A percentile compares a stretch with the other conserved stretches of the same genome.
Evolutionary conservation across 2,329 filamentous ascomycete species (phyloP).

Genomic region (Paramyrothecium roridum): DNA sequence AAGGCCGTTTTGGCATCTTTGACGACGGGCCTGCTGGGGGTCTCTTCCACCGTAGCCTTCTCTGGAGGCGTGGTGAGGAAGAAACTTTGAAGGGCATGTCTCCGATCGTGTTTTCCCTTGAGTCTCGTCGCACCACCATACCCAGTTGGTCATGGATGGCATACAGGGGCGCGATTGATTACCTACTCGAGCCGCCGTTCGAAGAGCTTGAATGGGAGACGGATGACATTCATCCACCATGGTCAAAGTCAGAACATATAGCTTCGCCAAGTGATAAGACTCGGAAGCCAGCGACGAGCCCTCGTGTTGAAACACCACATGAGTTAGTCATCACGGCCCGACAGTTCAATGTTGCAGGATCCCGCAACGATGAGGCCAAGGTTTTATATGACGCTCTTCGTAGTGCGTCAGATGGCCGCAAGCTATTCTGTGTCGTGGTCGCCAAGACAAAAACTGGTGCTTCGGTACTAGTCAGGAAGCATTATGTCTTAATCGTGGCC

Average conservation of each 20-base stretch:
- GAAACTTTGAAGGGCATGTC: not conserved
- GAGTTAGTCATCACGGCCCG: too few species aligned
- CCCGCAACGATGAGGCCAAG: too few species aligned
- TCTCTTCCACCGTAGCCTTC: not conserved
- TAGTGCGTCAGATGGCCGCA: too few species aligned
- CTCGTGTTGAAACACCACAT: too few species aligned
- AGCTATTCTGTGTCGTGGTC: too few species aligned
- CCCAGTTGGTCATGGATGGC: constrained; percentile 1
- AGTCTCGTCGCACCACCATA: not conserved
- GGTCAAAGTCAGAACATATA: not conserved
- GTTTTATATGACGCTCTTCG: too few species aligned
- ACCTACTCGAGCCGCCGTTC: not conserved
- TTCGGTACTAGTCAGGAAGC: too few species aligned
- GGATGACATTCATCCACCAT: not conserved
- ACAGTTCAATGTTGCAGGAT: too few species aligned
- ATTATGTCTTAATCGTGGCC: too few species aligned
- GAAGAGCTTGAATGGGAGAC: not conserved
- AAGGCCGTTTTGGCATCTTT: not conserved
- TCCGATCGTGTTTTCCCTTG: not conserved
- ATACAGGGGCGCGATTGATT: not conserved
- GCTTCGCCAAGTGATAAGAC: too few species aligned
- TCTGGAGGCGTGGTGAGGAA: not conserved
- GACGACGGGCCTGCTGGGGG: not conserved
- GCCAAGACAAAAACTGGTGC: too few species aligned
- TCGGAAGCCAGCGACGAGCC: too few species aligned